Conservation (phyloP, 805 yeast species). For the Tanozyma kutaoensis region DNA sequence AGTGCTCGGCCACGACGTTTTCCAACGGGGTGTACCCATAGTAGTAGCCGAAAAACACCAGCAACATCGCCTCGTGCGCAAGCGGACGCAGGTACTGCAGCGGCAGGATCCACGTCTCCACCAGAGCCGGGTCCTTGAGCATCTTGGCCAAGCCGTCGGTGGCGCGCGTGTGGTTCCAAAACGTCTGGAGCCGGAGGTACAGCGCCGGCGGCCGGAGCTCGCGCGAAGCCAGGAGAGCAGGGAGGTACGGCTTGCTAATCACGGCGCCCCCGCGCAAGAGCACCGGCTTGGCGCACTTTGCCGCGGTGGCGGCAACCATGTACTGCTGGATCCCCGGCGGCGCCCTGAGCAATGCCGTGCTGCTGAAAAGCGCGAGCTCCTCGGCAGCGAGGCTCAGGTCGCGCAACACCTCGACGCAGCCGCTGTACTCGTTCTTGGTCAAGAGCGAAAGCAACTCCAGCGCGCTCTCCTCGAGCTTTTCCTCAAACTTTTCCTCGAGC, state of each 20-base stretch:
- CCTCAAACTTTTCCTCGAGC: too few species aligned
- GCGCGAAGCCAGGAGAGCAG: constrained; percentile 3
- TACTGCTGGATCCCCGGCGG: constrained; percentile 32
- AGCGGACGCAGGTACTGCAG: constrained; percentile 9
- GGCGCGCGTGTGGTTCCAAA: constrained; percentile 28
- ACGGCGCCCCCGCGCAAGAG: too few species aligned
- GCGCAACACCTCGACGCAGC: constrained; percentile 14
- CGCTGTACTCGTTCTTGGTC: constrained; percentile 7
- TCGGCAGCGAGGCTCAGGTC: constrained; percentile 15
- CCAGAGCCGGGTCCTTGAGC: constrained; percentile 14
- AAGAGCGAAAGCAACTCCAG: constrained; percentile 7
- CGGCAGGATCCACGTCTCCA: constrained; percentile 9
- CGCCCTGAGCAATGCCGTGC: constrained; percentile 15
- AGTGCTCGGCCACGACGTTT: constrained; percentile 26
- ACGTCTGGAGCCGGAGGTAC: constrained; percentile 19
- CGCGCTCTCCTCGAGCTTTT: too few species aligned
- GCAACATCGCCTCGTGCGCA: constrained; percentile 22
- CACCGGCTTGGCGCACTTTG: constrained; percentile 12
- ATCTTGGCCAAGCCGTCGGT: constrained; percentile 17
- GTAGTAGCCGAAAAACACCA: constrained; percentile 28
- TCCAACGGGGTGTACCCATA: constrained; percentile 30
- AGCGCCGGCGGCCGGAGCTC: constrained; percentile 20
- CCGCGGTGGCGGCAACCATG: constrained; percentile 21
- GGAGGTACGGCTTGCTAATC: constrained; percentile 20
- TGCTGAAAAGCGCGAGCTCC: constrained; percentile 22